Conservation (phyloP, 768 basidiomycete genomes). For the Pisolithus albus region DNA sequence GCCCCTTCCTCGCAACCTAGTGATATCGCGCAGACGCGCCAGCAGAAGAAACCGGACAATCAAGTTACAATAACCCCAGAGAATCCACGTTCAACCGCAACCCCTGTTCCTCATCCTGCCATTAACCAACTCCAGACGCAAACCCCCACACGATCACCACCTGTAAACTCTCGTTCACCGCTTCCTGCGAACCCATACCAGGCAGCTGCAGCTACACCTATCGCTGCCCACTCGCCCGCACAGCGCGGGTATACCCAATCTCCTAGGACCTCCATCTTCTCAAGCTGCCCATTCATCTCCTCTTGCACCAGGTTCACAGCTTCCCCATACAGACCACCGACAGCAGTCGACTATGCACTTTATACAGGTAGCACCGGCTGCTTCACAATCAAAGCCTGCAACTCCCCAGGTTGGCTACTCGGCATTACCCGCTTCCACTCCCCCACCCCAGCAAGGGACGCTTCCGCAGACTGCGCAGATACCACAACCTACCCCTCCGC, state of each 20-base stretch:
- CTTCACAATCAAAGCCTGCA: conserved; percentile 21
- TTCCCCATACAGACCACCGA: conserved; percentile 21
- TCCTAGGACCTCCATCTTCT: conserved; percentile 28
- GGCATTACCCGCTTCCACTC: conserved; percentile 11
- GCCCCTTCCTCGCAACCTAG: conserved; percentile 25
- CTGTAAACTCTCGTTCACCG: conserved; percentile 24
- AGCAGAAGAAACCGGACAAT: conserved; percentile 21
- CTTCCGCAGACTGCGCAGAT: conserved; percentile 18
- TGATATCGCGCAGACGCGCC: conserved; percentile 19
- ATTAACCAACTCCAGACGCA: conserved; percentile 30
- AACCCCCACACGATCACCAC: conserved; percentile 22
- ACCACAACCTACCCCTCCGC: conserved; percentile 15
- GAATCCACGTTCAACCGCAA: conserved; percentile 23
- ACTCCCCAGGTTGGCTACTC: conserved; percentile 25
- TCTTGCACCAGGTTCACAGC: conserved; percentile 22
- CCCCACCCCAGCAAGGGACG: conserved; percentile 15
- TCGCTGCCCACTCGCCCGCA: conserved; percentile 22
- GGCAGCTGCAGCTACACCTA: conserved; percentile 13
- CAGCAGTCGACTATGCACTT: conserved; percentile 20
- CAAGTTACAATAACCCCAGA: conserved; percentile 22
- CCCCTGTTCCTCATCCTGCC: conserved; percentile 25
- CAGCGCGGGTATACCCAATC: conserved; percentile 30
- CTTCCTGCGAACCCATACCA: conserved; percentile 17
- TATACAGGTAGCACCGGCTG: conserved; percentile 18
- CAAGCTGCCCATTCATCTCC: conserved; percentile 27